Percentiles rank a stretch among this genome's conserved stretches.
These are phyloP conservation scores for Arachis hypogaea DNA, from an alignment of 306 rosid species.

Conservation along the genomic window DNA sequence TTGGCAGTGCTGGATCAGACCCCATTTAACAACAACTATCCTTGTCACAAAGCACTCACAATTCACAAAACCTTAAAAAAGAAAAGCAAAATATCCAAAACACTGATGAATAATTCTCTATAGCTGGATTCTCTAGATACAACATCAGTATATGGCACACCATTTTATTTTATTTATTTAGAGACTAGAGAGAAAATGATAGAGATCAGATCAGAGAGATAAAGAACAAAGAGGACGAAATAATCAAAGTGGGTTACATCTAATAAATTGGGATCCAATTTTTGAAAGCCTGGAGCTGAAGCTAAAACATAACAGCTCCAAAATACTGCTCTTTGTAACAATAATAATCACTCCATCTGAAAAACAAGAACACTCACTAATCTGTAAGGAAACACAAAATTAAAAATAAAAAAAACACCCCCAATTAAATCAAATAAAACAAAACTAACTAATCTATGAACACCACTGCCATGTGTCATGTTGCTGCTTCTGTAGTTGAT, in stretches of 20 bases:
- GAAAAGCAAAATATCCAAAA: constrained; percentile 8
- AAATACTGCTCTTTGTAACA: constrained; percentile 41
- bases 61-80: neutral
- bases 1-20: constrained; percentile 54
- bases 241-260: constrained; percentile 43
- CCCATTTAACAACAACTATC: constrained; percentile 47
- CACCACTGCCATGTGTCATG: constrained; percentile 33
- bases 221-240: constrained; percentile 24
- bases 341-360: constrained; percentile 41
- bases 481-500: neutral
- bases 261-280: constrained; percentile 41
- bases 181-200: constrained; percentile 30
- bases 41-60: constrained; percentile 49
- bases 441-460: constrained; percentile 47
- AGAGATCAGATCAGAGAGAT: neutral
- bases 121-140: too few relatives aligned
- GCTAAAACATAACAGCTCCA: constrained; percentile 70
- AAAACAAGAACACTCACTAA: constrained; percentile 44
- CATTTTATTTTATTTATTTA: constrained; percentile 38
- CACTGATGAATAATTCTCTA: constrained; percentile 30
- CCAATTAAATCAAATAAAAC: constrained; percentile 44
- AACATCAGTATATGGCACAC: neutral
- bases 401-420: constrained; percentile 31
- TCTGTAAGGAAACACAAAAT: constrained; percentile 35
- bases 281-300: constrained; percentile 52